These are phyloP conservation scores for Pseudocercospora eumusae DNA, from an alignment of 2,329 filamentous ascomycete species.

Conservation along the genomic window DNA sequence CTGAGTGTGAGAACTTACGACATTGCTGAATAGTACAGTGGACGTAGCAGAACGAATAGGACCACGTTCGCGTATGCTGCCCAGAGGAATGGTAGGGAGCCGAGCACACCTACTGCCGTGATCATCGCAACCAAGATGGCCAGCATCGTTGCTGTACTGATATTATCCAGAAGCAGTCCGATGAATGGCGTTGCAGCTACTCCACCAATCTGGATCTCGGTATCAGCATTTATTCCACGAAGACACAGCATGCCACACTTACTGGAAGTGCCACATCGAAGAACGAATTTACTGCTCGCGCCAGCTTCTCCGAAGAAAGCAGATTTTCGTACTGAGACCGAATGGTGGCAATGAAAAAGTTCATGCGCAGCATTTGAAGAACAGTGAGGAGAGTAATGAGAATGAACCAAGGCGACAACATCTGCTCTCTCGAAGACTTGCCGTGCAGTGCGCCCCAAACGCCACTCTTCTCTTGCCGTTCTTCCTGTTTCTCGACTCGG, in stretches of 20 bases:
- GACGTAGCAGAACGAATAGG: conserved; percentile 80
- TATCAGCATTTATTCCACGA: neutral
- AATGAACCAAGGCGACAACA: conserved; percentile 78
- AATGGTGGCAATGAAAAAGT: conserved; percentile 89
- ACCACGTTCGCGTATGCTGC: conserved; percentile 73
- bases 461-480: conserved; percentile 54
- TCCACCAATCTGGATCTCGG: conserved; percentile 60
- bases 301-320: conserved; percentile 62
- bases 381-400: conserved; percentile 77
- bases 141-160: conserved; percentile 71
- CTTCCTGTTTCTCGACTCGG: conserved; percentile 25
- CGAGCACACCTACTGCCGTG: conserved; percentile 73
- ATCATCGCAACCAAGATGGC: conserved; percentile 68
- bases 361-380: conserved; percentile 59
- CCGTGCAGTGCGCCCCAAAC: conserved; percentile 87
- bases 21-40: conserved; percentile 87
- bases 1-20: conserved; percentile 61
- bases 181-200: conserved; percentile 85
- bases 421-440: conserved; percentile 68
- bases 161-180: conserved; percentile 73
- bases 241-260: neutral
- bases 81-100: conserved; percentile 70
- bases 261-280: conserved; percentile 78
- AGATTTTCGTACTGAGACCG: conserved; percentile 77
- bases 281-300: conserved; percentile 73